Evolutionary conservation across 352 stramenopile species (phyloP), one percentile per base, ranked within the genome.

Genomic region (Phytophthora melonis): DNA sequence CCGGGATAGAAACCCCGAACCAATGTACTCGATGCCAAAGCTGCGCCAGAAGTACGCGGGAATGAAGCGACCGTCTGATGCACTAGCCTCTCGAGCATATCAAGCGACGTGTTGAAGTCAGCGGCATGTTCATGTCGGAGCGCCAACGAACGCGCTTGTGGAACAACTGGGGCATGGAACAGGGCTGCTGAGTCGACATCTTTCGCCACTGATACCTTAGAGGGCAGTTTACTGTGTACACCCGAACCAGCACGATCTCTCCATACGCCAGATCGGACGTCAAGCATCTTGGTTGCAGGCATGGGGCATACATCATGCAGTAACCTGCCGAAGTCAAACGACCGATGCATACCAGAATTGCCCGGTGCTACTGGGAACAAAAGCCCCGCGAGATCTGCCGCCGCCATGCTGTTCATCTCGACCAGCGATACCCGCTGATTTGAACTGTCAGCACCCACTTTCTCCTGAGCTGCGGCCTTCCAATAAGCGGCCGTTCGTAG

Each of bases 241-340:
- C 19, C 34, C 16, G 59, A 73, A 14, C 53, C 47, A 53, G 23
- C 30, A 34, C 52, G 54, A 16, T 78, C 70, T 58, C 68, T 57
- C 39, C 74, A 65, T 1, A 91, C 58, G 1, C 76, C 82, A 1
- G 82, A 90, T 4, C 83, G 82, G 9, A 88, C 78, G n/a, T 94
- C 86, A 13, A 95, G 41, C 30, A 95, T 93, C 58, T 92, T 93
- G 32, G 73, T 62, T 1, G 67, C 57, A 13, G 81, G 72, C 39
- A 93, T 69, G n/a, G 88, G 88, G 23, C 84, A 93, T 18, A 88
- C 77, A 39, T 91, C 78, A 50, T 89, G 79, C 8, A 93, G 63
- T 18, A 95, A 66, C 43, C 79, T 82, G 18, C 79, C 84, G 34
- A 90, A 79, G 55, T 91, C 79, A 30, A 94, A 93, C 0, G 83